Percentiles rank a stretch among this genome's conserved stretches.
Conservation (phyloP, 2,329 filamentous ascomycete species). For the Phyllosticta paracitricarpa region DNA sequence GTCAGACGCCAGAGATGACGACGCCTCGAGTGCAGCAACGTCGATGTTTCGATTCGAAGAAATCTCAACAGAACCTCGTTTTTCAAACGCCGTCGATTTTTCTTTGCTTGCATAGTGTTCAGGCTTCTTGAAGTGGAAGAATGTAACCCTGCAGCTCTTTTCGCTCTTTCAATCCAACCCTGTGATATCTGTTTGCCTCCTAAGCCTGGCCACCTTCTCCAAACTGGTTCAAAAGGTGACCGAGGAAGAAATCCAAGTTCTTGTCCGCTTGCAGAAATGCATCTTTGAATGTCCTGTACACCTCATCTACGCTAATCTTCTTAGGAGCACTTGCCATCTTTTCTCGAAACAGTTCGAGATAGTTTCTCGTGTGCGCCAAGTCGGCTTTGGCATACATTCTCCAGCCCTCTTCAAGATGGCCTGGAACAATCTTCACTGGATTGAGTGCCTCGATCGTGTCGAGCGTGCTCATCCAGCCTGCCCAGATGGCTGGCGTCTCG, state of each 20-base stretch:
- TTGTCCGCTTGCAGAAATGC: conserved; percentile 21
- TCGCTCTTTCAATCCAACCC: conserved; percentile 1
- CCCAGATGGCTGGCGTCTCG: conserved; percentile 18
- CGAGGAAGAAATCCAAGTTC: conserved; percentile 27
- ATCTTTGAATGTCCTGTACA: conserved; percentile 21
- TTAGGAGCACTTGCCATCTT: conserved; percentile 20
- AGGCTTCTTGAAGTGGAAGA: conserved; percentile 1
- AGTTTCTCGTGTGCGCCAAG: conserved; percentile 21
- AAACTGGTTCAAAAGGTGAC: conserved; percentile 24
- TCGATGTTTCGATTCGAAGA: too few relatives aligned
- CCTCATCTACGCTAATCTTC: conserved; percentile 19
- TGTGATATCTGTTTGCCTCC: conserved; percentile 25
- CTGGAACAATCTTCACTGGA: conserved; percentile 21
- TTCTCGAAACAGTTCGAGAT: conserved; percentile 20
- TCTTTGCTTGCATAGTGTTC: conserved; percentile 15
- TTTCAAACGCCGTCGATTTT: background rate
- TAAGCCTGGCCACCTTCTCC: conserved; percentile 22
- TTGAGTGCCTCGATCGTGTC: conserved; percentile 20
- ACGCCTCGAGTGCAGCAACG: too few relatives aligned
- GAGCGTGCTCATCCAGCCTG: conserved; percentile 16
- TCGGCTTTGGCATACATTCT: conserved; percentile 19
- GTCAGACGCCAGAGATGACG: too few relatives aligned
- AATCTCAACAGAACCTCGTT: background rate
- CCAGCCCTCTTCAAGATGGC: conserved; percentile 21
- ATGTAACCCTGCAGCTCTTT: conserved; percentile 12